phyloP scores from a whole-genome alignment of 768 basidiomycete genomes.

The Dioszegia crocea region DNA sequence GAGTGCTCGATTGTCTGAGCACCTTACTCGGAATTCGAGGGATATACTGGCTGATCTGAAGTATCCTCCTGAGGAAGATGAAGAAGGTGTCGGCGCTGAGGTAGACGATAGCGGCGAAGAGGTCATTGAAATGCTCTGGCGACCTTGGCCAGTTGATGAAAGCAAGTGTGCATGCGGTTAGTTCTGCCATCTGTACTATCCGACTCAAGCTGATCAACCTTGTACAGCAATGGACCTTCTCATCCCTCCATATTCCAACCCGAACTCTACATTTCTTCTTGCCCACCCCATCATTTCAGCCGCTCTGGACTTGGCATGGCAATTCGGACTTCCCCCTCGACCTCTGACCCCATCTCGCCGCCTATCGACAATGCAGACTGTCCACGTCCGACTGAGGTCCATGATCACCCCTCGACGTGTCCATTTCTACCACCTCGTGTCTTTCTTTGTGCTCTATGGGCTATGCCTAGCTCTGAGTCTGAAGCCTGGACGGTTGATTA shows the following conservation, averaged over 20 bases:
- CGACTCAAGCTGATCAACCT: no score
- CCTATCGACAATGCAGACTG: neutral
- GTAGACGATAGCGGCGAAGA: neutral
- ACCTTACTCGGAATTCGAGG: no score
- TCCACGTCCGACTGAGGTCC: neutral
- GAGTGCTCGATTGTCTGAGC: no score
- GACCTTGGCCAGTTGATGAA: neutral
- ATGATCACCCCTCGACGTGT: neutral
- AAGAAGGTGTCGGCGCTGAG: neutral
- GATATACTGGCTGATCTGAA: no score
- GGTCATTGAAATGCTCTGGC: neutral
- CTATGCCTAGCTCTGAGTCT: slow-evolving; percentile 19
- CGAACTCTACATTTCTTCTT: neutral
- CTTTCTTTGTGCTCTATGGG: slow-evolving; percentile 16
- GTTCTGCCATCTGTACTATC: no score
- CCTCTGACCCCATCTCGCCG: neutral
- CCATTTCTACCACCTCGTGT: slow-evolving; percentile 20
- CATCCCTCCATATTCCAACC: neutral
- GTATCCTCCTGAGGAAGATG: neutral
- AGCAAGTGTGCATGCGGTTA: neutral
- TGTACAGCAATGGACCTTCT: slow-evolving; percentile 10
- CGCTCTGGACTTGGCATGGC: slow-evolving; percentile 5
- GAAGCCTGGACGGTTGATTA: slow-evolving; percentile 11
- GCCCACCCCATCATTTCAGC: slow-evolving; percentile 3
- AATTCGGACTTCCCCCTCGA: neutral